These are phyloP conservation scores for Ochetophila trinervis DNA, from an alignment of 306 rosid genomes.

Conservation along the genomic window DNA sequence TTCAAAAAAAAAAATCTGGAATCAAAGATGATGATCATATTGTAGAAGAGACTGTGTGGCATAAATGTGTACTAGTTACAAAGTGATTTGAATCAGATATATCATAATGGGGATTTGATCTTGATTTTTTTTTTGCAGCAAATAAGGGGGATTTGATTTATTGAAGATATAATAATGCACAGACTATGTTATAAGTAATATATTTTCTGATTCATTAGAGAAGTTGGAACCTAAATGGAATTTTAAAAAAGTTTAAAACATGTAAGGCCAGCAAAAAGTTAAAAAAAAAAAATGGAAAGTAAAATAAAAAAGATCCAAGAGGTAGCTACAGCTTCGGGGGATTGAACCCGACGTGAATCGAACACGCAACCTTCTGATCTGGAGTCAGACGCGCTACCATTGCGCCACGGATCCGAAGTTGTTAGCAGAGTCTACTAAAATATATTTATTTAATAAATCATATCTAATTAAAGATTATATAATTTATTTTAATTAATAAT, in stretches of 20 bases:
- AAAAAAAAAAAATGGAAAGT: constrained; percentile 53
- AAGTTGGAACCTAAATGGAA: too few species aligned
- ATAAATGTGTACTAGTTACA: background rate
- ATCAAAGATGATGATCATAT: constrained; percentile 21
- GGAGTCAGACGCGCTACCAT: constrained; percentile 78
- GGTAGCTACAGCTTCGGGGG: too few species aligned
- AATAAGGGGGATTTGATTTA: too few species aligned
- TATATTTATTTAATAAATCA: too few species aligned
- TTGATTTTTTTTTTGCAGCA: background rate
- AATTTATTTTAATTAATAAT: too few species aligned
- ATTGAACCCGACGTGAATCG: constrained; percentile 66
- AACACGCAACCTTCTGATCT: constrained; percentile 71
- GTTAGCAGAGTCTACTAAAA: too few species aligned
- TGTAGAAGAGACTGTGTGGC: constrained; percentile 17
- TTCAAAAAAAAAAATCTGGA: constrained; percentile 4
- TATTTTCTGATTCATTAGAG: too few species aligned
- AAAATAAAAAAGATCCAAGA: constrained; percentile 12
- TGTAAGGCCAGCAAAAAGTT: constrained; percentile 21
- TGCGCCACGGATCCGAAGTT: constrained; percentile 56
- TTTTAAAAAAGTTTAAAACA: too few species aligned
- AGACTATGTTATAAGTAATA: too few species aligned
- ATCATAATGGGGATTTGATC: constrained; percentile 18
- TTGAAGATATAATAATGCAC: background rate
- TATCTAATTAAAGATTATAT: too few species aligned
- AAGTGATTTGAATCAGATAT: constrained; percentile 7